Percentiles rank a stretch among this genome's conserved stretches.
These are phyloP conservation scores for Prunus salicina DNA, from an alignment of 306 rosid genomes.

Conservation along the genomic window DNA sequence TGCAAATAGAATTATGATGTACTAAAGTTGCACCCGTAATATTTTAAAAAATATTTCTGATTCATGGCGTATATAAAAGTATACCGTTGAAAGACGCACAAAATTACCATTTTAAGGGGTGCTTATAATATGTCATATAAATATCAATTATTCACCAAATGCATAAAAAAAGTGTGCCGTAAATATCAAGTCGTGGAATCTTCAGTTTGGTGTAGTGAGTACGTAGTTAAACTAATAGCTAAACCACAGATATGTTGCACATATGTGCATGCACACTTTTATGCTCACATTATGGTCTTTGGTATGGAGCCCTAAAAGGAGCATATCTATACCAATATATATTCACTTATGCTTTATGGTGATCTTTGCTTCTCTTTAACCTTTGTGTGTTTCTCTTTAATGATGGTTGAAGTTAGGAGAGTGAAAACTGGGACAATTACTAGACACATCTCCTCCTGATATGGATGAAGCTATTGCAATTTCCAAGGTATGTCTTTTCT, in stretches of 20 bases:
- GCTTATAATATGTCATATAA: too few species aligned
- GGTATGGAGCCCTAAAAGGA: background rate
- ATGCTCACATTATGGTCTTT: background rate
- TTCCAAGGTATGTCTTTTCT: constrained; percentile 59
- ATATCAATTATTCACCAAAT: too few species aligned
- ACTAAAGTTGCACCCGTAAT: too few species aligned
- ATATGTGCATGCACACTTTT: background rate
- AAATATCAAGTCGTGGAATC: too few species aligned
- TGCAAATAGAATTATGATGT: too few species aligned
- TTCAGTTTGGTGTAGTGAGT: background rate
- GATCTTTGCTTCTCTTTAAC: constrained; percentile 1
- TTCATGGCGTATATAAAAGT: too few species aligned
- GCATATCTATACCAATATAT: background rate
- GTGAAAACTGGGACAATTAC: constrained; percentile 84
- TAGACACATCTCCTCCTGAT: constrained; percentile 97
- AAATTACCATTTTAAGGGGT: too few species aligned
- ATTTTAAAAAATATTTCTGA: too few species aligned
- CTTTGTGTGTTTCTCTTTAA: background rate
- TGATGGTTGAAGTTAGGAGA: constrained; percentile 70
- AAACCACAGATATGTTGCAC: background rate
- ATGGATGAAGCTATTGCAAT: constrained; percentile 97
- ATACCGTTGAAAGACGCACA: too few species aligned
- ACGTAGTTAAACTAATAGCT: constrained; percentile 40
- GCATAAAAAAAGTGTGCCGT: too few species aligned
- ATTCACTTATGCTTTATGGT: background rate